A percentile compares a stretch with the other conserved stretches of the same genome.
phyloP scores from a whole-genome alignment of 2,329 filamentous ascomycete genomes.

The Hymenoscyphus linearis region DNA sequence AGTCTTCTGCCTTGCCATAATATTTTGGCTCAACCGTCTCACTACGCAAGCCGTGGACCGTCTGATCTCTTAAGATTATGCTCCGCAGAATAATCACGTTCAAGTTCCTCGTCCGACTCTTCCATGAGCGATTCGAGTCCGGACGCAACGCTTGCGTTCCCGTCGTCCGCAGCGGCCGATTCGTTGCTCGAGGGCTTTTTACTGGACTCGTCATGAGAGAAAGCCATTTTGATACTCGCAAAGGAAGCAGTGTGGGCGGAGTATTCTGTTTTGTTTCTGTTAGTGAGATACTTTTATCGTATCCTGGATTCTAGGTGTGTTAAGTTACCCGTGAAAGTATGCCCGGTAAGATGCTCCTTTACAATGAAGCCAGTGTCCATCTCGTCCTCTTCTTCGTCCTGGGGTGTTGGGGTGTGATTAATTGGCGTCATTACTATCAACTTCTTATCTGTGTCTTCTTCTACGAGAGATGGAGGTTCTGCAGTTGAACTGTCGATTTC shows the following conservation, averaged over 20 bases:
- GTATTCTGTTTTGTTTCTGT: too few species aligned
- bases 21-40: not conserved
- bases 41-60: not conserved
- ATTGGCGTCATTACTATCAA: too few species aligned
- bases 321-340: not conserved
- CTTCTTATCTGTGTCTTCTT: too few species aligned
- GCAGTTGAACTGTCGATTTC: too few species aligned
- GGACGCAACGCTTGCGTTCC: not conserved
- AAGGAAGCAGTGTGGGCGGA: not conserved
- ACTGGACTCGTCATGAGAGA: not conserved
- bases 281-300: not conserved
- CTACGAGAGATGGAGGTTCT: too few species aligned
- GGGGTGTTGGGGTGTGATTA: too few species aligned
- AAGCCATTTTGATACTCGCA: not conserved
- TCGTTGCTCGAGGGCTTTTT: not conserved
- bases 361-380: not conserved
- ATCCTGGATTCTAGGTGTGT: not conserved
- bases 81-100: not conserved
- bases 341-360: not conserved
- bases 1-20: too few species aligned
- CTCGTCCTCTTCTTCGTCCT: not conserved
- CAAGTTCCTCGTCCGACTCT: not conserved
- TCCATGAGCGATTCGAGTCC: not conserved
- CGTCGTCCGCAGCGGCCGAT: not conserved
- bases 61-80: not conserved